Evolutionary conservation across 73 alveolate species (phyloP).

Genomic region (Symbiodinium natans): DNA sequence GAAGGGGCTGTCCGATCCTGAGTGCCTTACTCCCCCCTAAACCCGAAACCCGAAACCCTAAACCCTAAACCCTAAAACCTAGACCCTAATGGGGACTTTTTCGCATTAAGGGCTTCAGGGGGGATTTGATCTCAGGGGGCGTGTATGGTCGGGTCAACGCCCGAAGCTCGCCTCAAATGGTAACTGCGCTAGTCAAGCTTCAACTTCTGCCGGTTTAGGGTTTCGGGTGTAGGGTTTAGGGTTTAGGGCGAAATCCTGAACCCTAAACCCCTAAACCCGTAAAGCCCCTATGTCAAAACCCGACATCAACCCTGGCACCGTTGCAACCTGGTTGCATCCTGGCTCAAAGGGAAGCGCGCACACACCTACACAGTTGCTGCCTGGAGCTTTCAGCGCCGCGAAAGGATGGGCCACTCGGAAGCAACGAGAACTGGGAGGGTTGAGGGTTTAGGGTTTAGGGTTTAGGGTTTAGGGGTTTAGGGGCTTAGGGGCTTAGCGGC

Average conservation of each 20-base stretch:
- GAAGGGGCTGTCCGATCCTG: slow-evolving; percentile 55
- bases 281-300: too few species aligned
- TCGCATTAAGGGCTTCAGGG: too few species aligned
- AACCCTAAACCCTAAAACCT: too few species aligned
- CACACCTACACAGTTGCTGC: background rate
- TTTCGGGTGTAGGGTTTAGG: too few species aligned
- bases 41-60: too few species aligned
- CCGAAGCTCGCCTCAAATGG: too few species aligned
- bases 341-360: background rate
- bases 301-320: background rate
- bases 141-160: too few species aligned
- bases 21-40: background rate
- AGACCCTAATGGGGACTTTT: too few species aligned
- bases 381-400: background rate
- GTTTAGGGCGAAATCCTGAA: background rate
- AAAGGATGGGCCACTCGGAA: background rate
- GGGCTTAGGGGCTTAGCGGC: background rate
- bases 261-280: background rate
- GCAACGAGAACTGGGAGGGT: background rate
- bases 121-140: too few species aligned
- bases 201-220: too few species aligned
- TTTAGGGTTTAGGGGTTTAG: background rate
- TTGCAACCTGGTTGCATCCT: too few species aligned
- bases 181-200: too few species aligned
- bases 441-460: background rate